phyloP scores from a whole-genome alignment of 140 eudicot genomes.

The Oenanthe javanica region DNA sequence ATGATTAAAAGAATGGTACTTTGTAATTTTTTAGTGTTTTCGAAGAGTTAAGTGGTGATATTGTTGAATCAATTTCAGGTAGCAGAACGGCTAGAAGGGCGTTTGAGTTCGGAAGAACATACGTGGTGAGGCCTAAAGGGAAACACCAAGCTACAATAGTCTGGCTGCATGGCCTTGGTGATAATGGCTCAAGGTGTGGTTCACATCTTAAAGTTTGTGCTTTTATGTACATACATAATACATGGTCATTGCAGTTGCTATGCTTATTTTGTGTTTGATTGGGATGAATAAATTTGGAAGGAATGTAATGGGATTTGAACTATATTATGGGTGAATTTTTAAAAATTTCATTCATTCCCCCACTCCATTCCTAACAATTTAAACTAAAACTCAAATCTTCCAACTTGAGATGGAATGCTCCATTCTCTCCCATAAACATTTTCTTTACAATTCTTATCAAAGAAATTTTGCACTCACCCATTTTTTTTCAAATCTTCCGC shows the following conservation, averaged over 20 bases:
- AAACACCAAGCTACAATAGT: conserved; percentile 93
- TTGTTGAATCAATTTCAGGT: conserved; percentile 40
- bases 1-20: neutral
- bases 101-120: conserved; percentile 86
- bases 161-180: conserved; percentile 99
- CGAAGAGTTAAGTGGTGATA: neutral
- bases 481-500: no score
- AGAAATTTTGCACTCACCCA: no score
- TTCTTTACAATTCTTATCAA: no score
- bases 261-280: neutral
- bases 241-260: neutral
- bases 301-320: no score
- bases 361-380: no score
- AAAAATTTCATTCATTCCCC: no score
- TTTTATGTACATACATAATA: neutral
- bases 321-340: no score
- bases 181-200: conserved; percentile 85
- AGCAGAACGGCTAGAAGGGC: conserved; percentile 64
- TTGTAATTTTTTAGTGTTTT: neutral
- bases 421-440: no score
- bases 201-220: neutral
- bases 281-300: no score
- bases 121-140: conserved; percentile 94
- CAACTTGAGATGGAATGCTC: no score
- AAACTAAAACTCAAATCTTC: no score